Evolutionary conservation across 2,329 filamentous ascomycete genomes (phyloP).

Genomic region (Leptographium wingfieldii): DNA sequence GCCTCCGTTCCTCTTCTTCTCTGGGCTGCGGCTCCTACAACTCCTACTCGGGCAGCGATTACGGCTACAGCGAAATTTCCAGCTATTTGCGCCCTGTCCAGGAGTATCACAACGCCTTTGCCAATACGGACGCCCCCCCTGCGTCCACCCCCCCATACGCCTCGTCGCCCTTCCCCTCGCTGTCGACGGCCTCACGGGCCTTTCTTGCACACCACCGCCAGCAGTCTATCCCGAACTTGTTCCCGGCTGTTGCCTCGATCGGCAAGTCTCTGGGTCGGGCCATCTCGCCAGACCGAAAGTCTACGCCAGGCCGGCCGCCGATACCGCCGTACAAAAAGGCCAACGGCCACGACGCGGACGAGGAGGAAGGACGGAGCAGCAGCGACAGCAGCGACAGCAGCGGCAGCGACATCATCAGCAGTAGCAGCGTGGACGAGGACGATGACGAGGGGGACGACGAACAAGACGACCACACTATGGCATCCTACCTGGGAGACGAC

Average conservation of each 20-base stretch:
- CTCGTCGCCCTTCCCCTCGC: constrained; percentile 6
- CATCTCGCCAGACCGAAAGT: constrained; percentile 11
- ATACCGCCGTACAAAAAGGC: constrained; percentile 6
- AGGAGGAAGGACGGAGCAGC: constrained; percentile 7
- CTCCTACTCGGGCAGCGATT: not conserved
- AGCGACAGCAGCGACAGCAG: not conserved
- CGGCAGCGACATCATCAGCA: constrained; percentile 13
- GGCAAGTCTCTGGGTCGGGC: constrained; percentile 11
- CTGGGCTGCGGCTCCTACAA: not conserved
- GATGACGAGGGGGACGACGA: constrained; percentile 18
- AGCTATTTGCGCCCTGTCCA: constrained; percentile 14
- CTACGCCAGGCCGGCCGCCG: not conserved
- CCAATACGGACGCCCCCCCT: constrained; percentile 14
- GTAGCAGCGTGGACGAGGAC: constrained; percentile 11
- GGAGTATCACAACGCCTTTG: constrained; percentile 21
- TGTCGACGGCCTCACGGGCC: constrained; percentile 11
- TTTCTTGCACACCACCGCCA: constrained; percentile 20
- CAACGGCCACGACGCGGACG: constrained; percentile 22
- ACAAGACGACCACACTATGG: constrained; percentile 9
- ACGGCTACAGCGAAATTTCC: not conserved
- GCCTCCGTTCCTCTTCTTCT: not conserved
- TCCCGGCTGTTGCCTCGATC: constrained; percentile 15
- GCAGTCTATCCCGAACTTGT: constrained; percentile 23
- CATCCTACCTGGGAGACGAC: not conserved
- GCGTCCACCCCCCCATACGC: not conserved